phyloP scores from a whole-genome alignment of 176 grass and related monocot genomes.

The Miscanthus lutarioriparius region DNA sequence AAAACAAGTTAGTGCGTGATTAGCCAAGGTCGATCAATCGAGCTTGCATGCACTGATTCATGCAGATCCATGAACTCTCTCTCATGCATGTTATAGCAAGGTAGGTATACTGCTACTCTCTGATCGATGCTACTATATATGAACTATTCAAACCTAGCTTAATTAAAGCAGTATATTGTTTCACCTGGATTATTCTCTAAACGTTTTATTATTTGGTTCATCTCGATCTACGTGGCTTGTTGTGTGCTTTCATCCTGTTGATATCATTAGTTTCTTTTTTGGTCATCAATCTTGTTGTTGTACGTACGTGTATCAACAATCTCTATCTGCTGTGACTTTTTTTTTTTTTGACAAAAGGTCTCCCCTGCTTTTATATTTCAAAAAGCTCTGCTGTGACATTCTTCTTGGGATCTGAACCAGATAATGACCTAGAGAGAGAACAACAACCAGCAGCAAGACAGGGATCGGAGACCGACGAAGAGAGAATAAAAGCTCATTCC shows the following conservation, averaged over 20 bases:
- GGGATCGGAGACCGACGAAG: conserved; percentile 18
- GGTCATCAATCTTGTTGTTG: neutral
- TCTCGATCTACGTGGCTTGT: neutral
- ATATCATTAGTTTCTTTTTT: neutral
- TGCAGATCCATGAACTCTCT: neutral
- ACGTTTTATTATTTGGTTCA: neutral
- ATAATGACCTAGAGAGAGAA: conserved; percentile 20
- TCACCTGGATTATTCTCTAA: neutral
- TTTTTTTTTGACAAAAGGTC: too few relatives aligned
- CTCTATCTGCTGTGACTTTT: conserved; percentile 4
- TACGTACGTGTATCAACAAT: neutral
- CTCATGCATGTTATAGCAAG: conserved; percentile 3
- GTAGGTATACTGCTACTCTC: conserved; percentile 22
- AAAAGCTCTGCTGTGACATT: conserved; percentile 38
- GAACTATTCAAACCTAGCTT: neutral
- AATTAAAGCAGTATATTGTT: neutral
- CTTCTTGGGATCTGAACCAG: conserved; percentile 64
- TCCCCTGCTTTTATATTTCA: too few relatives aligned
- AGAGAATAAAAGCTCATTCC: conserved; percentile 31
- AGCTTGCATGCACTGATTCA: neutral
- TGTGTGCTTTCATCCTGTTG: neutral
- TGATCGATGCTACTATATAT: neutral
- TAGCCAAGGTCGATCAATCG: neutral
- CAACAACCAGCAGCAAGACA: neutral
- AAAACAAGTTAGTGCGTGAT: neutral